Conservation (phyloP, 1,139 yeast species). For the Hemisphaericaspora lyxosophila region DNA sequence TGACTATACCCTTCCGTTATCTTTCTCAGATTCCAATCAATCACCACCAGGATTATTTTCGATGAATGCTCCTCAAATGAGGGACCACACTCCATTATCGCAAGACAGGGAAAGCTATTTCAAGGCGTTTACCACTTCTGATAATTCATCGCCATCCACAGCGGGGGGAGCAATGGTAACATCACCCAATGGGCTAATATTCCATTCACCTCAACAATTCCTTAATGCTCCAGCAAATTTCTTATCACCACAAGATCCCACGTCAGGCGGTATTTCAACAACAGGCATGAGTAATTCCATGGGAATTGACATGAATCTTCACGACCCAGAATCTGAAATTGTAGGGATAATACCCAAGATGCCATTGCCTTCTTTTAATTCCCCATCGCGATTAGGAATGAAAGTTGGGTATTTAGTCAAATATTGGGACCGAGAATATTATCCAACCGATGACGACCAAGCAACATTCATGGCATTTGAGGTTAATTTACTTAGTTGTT, state of each 20-base stretch:
- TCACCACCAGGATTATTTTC: slow-evolving; percentile 3
- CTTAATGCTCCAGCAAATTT: slow-evolving; percentile 36
- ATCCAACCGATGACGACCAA: slow-evolving; percentile 1
- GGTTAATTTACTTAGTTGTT: slow-evolving; percentile 67
- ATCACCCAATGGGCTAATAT: slow-evolving; percentile 34
- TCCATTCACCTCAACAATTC: slow-evolving; percentile 44
- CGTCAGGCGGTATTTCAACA: slow-evolving; percentile 6
- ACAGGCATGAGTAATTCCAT: slow-evolving; percentile 4
- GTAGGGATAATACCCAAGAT: slow-evolving; percentile 63
- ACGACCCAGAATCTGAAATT: slow-evolving; percentile 55
- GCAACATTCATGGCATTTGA: slow-evolving; percentile 45
- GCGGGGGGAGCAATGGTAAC: slow-evolving; percentile 30
- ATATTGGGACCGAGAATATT: slow-evolving; percentile 12
- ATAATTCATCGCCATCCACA: slow-evolving; percentile 25
- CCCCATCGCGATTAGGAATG: slow-evolving; percentile 69
- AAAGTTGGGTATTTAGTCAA: slow-evolving; percentile 70
- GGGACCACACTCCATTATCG: slow-evolving; percentile 1
- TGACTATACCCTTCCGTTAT: background rate
- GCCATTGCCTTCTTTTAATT: slow-evolving; percentile 65
- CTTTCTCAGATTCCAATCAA: background rate
- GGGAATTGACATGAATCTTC: slow-evolving; percentile 39
- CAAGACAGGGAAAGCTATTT: slow-evolving; percentile 15
- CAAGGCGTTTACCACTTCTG: slow-evolving; percentile 21
- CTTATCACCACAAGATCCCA: slow-evolving; percentile 34
- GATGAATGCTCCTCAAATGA: slow-evolving; percentile 2